phyloP scores from a whole-genome alignment of 768 basidiomycete genomes.

The Gymnopilus junonius region DNA sequence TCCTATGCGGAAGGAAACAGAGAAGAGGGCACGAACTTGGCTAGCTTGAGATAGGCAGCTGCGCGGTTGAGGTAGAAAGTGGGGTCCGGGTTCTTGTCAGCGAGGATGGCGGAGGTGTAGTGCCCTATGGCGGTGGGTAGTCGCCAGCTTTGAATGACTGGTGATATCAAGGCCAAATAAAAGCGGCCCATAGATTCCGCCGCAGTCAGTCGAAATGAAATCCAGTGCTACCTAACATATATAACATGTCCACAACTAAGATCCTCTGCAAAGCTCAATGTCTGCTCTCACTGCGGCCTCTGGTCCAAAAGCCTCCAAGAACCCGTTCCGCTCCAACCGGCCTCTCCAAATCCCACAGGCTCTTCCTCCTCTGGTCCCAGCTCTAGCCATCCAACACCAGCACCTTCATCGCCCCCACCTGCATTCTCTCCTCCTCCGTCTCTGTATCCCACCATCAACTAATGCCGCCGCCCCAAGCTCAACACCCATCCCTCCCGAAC shows the following conservation, averaged over 20 bases:
- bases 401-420: neutral
- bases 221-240: too few species aligned
- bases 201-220: too few species aligned
- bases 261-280: too few species aligned
- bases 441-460: neutral
- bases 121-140: slow-evolving; percentile 83
- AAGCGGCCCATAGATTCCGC: too few species aligned
- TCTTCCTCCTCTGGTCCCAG: too few species aligned
- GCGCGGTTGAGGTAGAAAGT: slow-evolving; percentile 88
- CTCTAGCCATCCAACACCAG: too few species aligned
- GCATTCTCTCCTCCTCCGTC: neutral
- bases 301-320: too few species aligned
- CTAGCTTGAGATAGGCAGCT: slow-evolving; percentile 91
- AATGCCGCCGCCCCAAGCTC: neutral
- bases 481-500: neutral
- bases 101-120: slow-evolving; percentile 88
- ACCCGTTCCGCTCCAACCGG: too few species aligned
- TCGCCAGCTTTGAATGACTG: slow-evolving; percentile 80
- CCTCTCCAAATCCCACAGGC: too few species aligned
- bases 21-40: slow-evolving; percentile 72
- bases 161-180: too few species aligned
- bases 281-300: too few species aligned
- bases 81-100: slow-evolving; percentile 78
- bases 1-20: neutral
- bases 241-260: too few species aligned